Base-by-base conservation (phyloP, 2,329 filamentous ascomycete genomes). In the Aspergillus tamarii region DNA sequence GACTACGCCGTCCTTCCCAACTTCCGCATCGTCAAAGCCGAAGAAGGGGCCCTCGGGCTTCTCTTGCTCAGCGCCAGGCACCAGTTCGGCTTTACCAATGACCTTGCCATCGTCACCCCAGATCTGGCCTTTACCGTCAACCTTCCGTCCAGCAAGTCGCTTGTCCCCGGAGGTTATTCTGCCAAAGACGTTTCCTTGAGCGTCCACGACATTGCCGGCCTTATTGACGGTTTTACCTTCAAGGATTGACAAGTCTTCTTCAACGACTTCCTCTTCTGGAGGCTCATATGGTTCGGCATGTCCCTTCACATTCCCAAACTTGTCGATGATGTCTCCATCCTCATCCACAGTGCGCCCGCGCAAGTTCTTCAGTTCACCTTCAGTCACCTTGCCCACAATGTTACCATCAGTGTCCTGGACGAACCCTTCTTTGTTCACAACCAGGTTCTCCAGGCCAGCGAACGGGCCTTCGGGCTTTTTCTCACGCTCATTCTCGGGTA, bases 281-380 rank as follows among this genome's bases (percentile, higher is more conserved):
- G 82, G 79, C 64, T 85, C 81, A 60, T 82, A 87, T 4, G 84
- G 85, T 72, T 87, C 85, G n/a, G 83, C 84, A 63, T 85, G 84
- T 36, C 85, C 85, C 76, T 86, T 86, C 68, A 85, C 82, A 64
- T 86, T 87, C 62, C 86, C 88, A 73, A 92, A 93, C 76, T 88
- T 89, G 81, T 95, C 92, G 61, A 91, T 83, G 36, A 96, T 88
- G 62, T 95, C 92, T 43, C 92, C 92, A 67, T 96, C 92, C 66
- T 92, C 89, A 62, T 95, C 92, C 21, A 95, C 92, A 10, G 83
- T 72, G 54, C 91, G 89, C 19, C 92, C 92, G 43, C 89, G 87
- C 1, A 96, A 84, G 58, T 84, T 82, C 84, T 92, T 93, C 41
- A 85, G 76, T 60, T 96, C 90, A 3, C 92, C 92, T 54, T 88